Conservation (phyloP, 768 basidiomycete genomes). For the Antrodiella citrinella region DNA sequence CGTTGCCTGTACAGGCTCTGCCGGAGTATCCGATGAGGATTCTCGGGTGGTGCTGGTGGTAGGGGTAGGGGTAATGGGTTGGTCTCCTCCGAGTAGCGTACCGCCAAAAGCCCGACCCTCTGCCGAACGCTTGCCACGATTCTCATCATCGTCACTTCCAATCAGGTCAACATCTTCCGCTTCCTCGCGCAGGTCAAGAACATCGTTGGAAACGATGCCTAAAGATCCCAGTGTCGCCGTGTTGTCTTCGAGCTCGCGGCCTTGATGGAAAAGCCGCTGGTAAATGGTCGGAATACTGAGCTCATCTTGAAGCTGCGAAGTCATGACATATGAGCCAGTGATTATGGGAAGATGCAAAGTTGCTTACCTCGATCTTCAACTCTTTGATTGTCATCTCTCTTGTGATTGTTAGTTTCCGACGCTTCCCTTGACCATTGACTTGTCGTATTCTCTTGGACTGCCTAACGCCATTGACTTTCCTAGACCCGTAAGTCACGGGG, state of each 20-base stretch:
- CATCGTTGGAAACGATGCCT: constrained; percentile 50
- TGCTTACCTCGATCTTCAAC: constrained; percentile 63
- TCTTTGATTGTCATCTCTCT: constrained; percentile 71
- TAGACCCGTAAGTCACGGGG: constrained; percentile 28
- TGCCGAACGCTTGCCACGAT: constrained; percentile 35
- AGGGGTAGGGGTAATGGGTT: too few relatives aligned
- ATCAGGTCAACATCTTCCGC: constrained; percentile 50
- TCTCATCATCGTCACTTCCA: constrained; percentile 39
- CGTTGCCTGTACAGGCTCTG: constrained; percentile 17
- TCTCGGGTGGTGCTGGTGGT: constrained; percentile 5
- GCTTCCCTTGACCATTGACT: constrained; percentile 41
- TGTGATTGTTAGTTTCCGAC: constrained; percentile 44
- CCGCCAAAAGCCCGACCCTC: constrained; percentile 70
- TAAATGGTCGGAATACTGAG: constrained; percentile 67
- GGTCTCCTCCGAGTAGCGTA: constrained; percentile 48
- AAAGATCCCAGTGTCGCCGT: constrained; percentile 41
- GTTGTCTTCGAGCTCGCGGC: constrained; percentile 59
- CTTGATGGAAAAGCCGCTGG: constrained; percentile 60
- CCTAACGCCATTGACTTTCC: constrained; percentile 27
- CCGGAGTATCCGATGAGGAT: constrained; percentile 20
- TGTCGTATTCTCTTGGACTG: constrained; percentile 69
- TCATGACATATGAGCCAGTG: too few relatives aligned
- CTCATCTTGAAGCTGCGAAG: constrained; percentile 54
- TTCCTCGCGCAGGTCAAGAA: constrained; percentile 58
- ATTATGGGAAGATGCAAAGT: too few relatives aligned